Percentiles rank a stretch among this genome's conserved stretches.
Conservation (phyloP, 2,329 filamentous ascomycete genomes). For the Didymellaceae sp. region DNA sequence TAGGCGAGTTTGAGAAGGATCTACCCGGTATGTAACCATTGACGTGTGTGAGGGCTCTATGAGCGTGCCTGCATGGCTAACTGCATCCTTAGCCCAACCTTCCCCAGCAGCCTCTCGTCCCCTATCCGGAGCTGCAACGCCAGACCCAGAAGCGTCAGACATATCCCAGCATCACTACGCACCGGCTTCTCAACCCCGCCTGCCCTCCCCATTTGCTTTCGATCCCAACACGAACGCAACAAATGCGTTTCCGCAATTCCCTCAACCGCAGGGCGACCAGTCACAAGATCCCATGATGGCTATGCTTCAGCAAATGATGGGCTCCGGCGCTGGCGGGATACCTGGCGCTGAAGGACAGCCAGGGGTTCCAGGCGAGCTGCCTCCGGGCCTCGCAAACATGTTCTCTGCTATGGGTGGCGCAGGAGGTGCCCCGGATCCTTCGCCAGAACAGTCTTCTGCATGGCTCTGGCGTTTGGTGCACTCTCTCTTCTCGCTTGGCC, state of each 20-base stretch:
- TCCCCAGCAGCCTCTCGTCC: conserved; percentile 27
- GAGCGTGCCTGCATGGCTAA: conserved; percentile 27
- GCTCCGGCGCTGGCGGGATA: conserved; percentile 49
- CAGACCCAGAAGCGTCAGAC: conserved; percentile 75
- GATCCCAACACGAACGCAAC: conserved; percentile 30
- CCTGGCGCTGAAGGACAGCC: conserved; percentile 33
- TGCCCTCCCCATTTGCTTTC: conserved; percentile 46
- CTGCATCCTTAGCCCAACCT: conserved; percentile 31
- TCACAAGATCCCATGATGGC: conserved; percentile 72
- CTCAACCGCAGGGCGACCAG: conserved; percentile 27
- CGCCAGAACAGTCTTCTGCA: conserved; percentile 52
- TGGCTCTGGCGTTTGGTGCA: conserved; percentile 77
- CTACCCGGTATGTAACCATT: conserved; percentile 37
- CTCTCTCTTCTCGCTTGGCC: conserved; percentile 71
- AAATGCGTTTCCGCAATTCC: conserved; percentile 24
- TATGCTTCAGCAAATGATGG: conserved; percentile 78
- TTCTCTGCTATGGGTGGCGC: conserved; percentile 53
- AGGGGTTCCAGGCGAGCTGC: conserved; percentile 43
- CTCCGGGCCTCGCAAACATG: conserved; percentile 52
- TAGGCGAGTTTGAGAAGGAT: conserved; percentile 45
- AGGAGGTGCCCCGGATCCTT: conserved; percentile 36
- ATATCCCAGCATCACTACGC: conserved; percentile 77
- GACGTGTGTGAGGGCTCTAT: background rate
- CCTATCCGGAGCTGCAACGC: conserved; percentile 40
- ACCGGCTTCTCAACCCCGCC: conserved; percentile 56